Percentiles rank a stretch among this genome's conserved stretches.
phyloP scores from a whole-genome alignment of 805 yeast species.

The Zygosaccharomyces kombuchaensis region DNA sequence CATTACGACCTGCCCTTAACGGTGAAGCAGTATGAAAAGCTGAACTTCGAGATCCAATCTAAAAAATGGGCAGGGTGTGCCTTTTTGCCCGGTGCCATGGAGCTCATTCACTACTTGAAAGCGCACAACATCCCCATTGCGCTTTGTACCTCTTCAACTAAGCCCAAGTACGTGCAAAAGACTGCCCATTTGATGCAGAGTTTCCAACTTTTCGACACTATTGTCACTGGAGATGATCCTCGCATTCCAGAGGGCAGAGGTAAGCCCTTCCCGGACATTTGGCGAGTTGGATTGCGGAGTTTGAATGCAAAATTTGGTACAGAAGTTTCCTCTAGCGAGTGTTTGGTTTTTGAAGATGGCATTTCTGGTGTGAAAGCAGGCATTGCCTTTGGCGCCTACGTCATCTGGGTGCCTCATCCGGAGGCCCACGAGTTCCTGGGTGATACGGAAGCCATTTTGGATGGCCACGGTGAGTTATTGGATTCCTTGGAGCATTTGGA shows the following conservation, averaged over 20 bases:
- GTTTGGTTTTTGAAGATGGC: slow-evolving; percentile 93
- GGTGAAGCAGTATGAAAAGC: slow-evolving; percentile 55
- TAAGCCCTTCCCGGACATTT: slow-evolving; percentile 91
- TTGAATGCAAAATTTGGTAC: slow-evolving; percentile 52
- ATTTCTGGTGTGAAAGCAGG: slow-evolving; percentile 88
- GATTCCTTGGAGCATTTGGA: slow-evolving; percentile 51
- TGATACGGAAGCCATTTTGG: slow-evolving; percentile 47
- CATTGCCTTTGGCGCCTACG: slow-evolving; percentile 72
- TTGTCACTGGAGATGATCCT: slow-evolving; percentile 85
- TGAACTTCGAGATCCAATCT: slow-evolving; percentile 49
- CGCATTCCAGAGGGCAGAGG: slow-evolving; percentile 83
- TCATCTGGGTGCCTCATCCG: slow-evolving; percentile 92
- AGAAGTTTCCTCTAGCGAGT: slow-evolving; percentile 64
- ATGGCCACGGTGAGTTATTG: slow-evolving; percentile 55
- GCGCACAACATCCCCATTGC: slow-evolving; percentile 68
- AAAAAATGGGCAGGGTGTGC: slow-evolving; percentile 56
- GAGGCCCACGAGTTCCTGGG: slow-evolving; percentile 60
- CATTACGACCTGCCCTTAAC: slow-evolving; percentile 65
- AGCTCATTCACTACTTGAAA: slow-evolving; percentile 53
- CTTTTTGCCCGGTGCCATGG: slow-evolving; percentile 83
- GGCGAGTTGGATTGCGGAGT: slow-evolving; percentile 73
- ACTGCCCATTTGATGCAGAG: slow-evolving; percentile 65
- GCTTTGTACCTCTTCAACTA: slow-evolving; percentile 80
- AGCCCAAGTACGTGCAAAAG: slow-evolving; percentile 58
- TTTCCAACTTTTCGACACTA: slow-evolving; percentile 62